phyloP scores from a whole-genome alignment of 2,329 filamentous ascomycete species.

The Colletotrichum musae region DNA sequence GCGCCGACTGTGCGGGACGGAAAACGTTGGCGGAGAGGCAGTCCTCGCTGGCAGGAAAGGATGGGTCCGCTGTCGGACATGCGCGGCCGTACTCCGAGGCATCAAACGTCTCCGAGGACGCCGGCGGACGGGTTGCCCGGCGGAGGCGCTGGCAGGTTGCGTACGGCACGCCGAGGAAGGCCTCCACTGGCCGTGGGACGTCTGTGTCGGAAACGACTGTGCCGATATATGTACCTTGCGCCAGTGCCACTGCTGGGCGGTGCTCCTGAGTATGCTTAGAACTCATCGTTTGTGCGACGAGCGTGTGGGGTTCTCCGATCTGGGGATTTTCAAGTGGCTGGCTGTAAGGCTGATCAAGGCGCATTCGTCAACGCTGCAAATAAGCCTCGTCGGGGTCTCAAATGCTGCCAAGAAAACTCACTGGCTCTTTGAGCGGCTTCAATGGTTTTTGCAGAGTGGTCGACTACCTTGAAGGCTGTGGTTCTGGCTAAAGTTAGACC shows the following conservation, averaged over 20 bases:
- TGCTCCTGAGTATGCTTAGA: neutral
- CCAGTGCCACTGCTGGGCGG: constrained; percentile 44
- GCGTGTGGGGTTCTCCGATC: neutral
- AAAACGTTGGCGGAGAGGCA: constrained; percentile 69
- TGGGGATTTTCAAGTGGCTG: too few relatives aligned
- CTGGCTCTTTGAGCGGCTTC: too few relatives aligned
- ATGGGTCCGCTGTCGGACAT: constrained; percentile 52
- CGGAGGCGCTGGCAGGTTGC: constrained; percentile 63
- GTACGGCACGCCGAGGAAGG: constrained; percentile 66
- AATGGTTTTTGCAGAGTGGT: too few relatives aligned
- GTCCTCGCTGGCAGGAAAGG: constrained; percentile 60
- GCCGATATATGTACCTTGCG: constrained; percentile 59
- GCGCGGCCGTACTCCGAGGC: constrained; percentile 55
- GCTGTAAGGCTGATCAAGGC: too few relatives aligned
- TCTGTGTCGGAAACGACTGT: constrained; percentile 48
- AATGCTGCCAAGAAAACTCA: too few relatives aligned
- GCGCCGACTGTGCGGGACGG: constrained; percentile 49
- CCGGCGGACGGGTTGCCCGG: constrained; percentile 53
- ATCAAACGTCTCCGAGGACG: constrained; percentile 45
- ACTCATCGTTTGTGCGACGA: neutral
- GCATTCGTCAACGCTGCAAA: too few relatives aligned
- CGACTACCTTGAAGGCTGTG: too few relatives aligned
- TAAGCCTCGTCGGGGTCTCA: too few relatives aligned
- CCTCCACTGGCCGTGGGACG: constrained; percentile 60
- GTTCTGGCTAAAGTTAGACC: neutral